These are phyloP conservation scores for Diutina neorugosa DNA, from an alignment of 1,139 yeast genomes.

Conservation along the genomic window DNA sequence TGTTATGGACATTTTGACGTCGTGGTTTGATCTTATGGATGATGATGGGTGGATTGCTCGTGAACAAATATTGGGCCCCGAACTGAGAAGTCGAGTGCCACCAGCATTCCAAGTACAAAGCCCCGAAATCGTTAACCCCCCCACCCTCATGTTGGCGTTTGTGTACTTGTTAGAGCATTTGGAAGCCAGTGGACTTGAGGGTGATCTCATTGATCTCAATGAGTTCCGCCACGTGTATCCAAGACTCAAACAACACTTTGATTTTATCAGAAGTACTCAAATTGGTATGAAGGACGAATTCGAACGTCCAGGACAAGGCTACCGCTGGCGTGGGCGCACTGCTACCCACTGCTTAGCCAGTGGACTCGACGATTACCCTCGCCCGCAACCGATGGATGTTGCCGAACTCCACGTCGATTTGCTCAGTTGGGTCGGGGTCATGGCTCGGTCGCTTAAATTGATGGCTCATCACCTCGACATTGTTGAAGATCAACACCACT, in stretches of 20 bases:
- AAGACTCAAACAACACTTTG: constrained; percentile 60
- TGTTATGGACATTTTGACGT: constrained; percentile 65
- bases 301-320: constrained; percentile 46
- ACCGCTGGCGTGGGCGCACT: constrained; percentile 92
- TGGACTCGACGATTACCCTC: constrained; percentile 93
- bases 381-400: constrained; percentile 68
- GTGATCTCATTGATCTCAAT: constrained; percentile 48
- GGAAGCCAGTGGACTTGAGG: constrained; percentile 18
- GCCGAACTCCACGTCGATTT: constrained; percentile 89
- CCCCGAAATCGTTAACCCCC: constrained; percentile 91
- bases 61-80: constrained; percentile 88
- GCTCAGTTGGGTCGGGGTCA: constrained; percentile 85
- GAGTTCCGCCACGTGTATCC: constrained; percentile 68
- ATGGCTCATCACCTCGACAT: constrained; percentile 58
- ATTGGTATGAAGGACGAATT: constrained; percentile 49
- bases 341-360: constrained; percentile 78
- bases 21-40: constrained; percentile 84
- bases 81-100: constrained; percentile 84
- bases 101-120: constrained; percentile 75
- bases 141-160: constrained; percentile 77
- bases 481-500: constrained; percentile 43
- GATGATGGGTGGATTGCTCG: constrained; percentile 95
- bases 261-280: constrained; percentile 81
- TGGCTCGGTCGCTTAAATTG: constrained; percentile 71
- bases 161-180: constrained; percentile 47